phyloP scores from a whole-genome alignment of 306 rosid genomes.

The Malus fusca region DNA sequence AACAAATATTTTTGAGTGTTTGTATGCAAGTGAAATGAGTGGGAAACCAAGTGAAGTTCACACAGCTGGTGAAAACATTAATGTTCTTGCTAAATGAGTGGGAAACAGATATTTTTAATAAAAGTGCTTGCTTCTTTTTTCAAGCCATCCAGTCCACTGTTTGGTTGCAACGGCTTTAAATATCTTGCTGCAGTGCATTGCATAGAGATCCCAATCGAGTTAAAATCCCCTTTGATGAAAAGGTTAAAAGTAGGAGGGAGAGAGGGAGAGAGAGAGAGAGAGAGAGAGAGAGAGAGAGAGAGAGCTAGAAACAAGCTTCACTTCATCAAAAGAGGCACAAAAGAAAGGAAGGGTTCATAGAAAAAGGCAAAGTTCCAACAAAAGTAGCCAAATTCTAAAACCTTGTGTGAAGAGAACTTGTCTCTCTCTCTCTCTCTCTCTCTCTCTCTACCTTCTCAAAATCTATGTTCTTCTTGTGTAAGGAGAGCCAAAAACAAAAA shows the following conservation, averaged over 20 bases:
- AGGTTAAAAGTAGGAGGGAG: not conserved
- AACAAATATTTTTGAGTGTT: too few species aligned
- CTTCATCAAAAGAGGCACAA: slow-evolving; percentile 23
- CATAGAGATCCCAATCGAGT: slow-evolving; percentile 28
- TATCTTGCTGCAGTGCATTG: not conserved
- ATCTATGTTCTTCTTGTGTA: slow-evolving; percentile 37
- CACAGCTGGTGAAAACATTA: not conserved
- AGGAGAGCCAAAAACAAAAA: slow-evolving; percentile 12
- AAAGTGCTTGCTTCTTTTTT: not conserved
- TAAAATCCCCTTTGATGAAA: not conserved
- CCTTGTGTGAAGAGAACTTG: slow-evolving; percentile 5
- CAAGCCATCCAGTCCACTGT: not conserved
- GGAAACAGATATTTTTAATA: not conserved
- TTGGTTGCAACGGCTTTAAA: not conserved
- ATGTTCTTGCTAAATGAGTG: not conserved
- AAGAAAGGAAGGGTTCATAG: slow-evolving; percentile 7
- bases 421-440: slow-evolving; percentile 1
- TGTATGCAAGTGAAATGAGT: too few species aligned
- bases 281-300: not conserved
- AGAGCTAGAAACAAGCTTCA: slow-evolving; percentile 26
- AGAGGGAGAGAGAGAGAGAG: not conserved
- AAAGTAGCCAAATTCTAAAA: not conserved
- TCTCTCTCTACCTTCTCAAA: slow-evolving; percentile 5
- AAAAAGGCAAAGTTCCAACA: slow-evolving; percentile 13
- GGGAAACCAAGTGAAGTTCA: not conserved